Evolutionary conservation across 768 basidiomycete genomes (phyloP), one percentile per base, ranked within the genome.

Genomic region (Pholiota microspora): DNA sequence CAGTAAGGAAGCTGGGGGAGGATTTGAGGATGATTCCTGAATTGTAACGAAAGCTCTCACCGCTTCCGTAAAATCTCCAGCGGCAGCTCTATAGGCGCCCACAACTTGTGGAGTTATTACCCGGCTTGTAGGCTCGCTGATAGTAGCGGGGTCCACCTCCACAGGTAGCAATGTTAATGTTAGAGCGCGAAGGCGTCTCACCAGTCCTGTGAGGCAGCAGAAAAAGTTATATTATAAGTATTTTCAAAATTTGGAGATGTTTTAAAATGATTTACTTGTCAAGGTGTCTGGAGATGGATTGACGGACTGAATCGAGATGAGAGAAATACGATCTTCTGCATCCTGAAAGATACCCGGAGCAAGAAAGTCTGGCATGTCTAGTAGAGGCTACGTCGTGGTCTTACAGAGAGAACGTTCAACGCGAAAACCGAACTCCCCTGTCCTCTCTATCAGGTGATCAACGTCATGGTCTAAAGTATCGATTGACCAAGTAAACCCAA

Each of bases 21-120:
- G 6, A 42, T 7, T 18, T 16, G 5, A 42, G 21, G 21, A 23
- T 18, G 10, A 15, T n/a, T 36, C 35, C 55, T 48, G 46, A 47
- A 36, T 15, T 3, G 25, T 4, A n/a, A 24, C 31, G 29, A 51
- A 25, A 24, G 51, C 36, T 24, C 86, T 60, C 63, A 94, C 92
- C 23, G 91, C 89, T 64, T 94, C 90, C 15, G 76, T 69, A 65
- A 94, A 94, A 70, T 96, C 93, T 5, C 95, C 95, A 7, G 89
- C 94, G 21, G 92, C 88, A 47, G 80, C 81, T 24, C 76, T 79
- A 63, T 87, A 98, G 1, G 93, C 84, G 35, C 76, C 73, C 54
- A 98, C 81, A 42, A 96, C 90, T 48, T 77, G 75, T 0, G 88
- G 88, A 0, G 92, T 94, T 40, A 96, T 90, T 48, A 94, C 77